These are phyloP conservation scores for Trichoderma endophyticum DNA, from an alignment of 2,329 filamentous ascomycete species.

Conservation along the genomic window DNA sequence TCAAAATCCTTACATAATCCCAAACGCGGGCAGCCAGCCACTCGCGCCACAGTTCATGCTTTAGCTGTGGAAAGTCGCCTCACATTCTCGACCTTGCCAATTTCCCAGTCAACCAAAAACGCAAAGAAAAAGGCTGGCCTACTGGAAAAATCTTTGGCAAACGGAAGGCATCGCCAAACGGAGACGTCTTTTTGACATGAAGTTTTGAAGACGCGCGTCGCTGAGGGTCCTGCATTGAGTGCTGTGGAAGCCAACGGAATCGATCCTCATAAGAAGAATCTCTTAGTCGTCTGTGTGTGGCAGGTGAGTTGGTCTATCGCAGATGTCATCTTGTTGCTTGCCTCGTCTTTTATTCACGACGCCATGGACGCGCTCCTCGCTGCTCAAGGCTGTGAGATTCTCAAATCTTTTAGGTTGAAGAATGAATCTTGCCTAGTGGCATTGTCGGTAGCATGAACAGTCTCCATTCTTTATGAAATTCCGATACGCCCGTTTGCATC, in stretches of 20 bases:
- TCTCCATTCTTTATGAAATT: background rate
- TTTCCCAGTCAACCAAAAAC: background rate
- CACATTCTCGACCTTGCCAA: background rate
- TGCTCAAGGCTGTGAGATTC: background rate
- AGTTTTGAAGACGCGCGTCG: background rate
- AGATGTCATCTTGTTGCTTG: background rate
- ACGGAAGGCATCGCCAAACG: background rate
- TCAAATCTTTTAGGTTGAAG: background rate
- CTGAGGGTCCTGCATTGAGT: background rate
- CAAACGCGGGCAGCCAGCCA: conserved; percentile 9
- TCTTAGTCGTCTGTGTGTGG: background rate
- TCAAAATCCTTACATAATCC: conserved; percentile 4
- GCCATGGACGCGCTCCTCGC: background rate
- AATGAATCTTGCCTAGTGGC: background rate
- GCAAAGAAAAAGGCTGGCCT: background rate
- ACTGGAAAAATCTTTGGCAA: background rate
- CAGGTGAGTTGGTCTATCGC: background rate
- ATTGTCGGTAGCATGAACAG: background rate
- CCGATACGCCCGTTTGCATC: background rate
- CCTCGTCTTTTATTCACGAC: background rate
- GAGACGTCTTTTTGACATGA: background rate
- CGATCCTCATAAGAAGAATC: background rate
- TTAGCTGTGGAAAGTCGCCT: conserved; percentile 9
- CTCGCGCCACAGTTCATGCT: conserved; percentile 13
- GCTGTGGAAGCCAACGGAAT: background rate